Base-by-base conservation (phyloP, 192 early-diverging fungal genomes). In the Backusella parvicylindrica region DNA sequence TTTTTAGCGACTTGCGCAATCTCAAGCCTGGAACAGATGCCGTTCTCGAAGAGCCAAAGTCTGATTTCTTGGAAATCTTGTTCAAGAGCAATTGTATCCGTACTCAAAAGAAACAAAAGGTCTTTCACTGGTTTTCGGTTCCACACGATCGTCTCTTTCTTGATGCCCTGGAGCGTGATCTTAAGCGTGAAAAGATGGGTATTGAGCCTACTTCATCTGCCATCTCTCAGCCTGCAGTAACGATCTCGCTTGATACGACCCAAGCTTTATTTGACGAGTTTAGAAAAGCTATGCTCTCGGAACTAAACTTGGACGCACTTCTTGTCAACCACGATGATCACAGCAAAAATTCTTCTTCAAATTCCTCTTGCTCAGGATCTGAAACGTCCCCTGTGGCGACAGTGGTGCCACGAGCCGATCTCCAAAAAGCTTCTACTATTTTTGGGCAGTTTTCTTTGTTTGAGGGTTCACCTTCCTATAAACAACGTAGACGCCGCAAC, bases 81-180 rank as follows among this genome's bases (percentile, higher is more conserved):
- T 95, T 95, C 87, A 95, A 94, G 80, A 89, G 96, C 86, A 91
- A 95, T 68, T 98, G 96, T 81, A 95, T 99, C 71, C 91, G 97
- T 41, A 97, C 96, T 2, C 97, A 98, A 81, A 99, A 98, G 88
- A 98, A 98, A 86, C 97, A 99, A 87, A 98, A 98, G 76, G 97
- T 99, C 30, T 99, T 98, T 82, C 94, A 92, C 79, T 99, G 97
- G 96, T 92, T 91, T 77, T 92, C 95, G 6, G 97, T 99, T n/a
- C 92, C 92, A 11, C 97, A 97, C 80, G 97, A 99, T 77, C 79
- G 92, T 36, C 90, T 99, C 49, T 99, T 99, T 79, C 86, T 93
- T 40, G 97, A 99, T 80, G 97, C 97, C 6, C 87, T 98, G 66
- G 96, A 99, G 79, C 89, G 97, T 37, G 96, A 99, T 78, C 83